Evolutionary conservation across 2,329 filamentous ascomycete species (phyloP), one percentile per base, ranked within the genome.

Genomic region (Colletotrichum sp.): DNA sequence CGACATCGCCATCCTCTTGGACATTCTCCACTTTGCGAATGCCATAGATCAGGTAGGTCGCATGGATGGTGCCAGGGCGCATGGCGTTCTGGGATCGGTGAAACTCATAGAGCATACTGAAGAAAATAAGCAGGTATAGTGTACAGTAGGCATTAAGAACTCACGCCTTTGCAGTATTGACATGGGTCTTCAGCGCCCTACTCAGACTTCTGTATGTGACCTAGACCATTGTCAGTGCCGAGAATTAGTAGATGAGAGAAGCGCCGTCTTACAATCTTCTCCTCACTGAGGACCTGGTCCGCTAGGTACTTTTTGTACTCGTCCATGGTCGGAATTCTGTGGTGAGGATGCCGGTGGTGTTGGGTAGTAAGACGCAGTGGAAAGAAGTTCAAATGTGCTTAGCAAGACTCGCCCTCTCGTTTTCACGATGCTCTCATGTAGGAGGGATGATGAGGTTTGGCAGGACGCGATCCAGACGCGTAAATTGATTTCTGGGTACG

Each of bases 1-100:
- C 91, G 71, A 95, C 90, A 66, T 94, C 93, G n/a, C 86, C 90
- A 78, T 93, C 88, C 43, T 87, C 84, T 29, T 83, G 79, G 2
- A 75, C 77, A 16, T 83, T 82, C 21, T 81, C 80, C 8, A 79
- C 79, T 67, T 83, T 87, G 79, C 90, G 93, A 27, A 86, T 90
- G 51, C 96, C 97, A 65, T 92, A 93, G 59, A 99, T 81, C 63
- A 98, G 86, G 83, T 98, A 99, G n/a, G 95, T 98, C 58, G 96
- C 97, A 84, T 97, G 91, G n/a, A 98, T 87, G 31, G 91, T 93
- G 27, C 91, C 90, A 0, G 93, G 88, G 74, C 92, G 93, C 82
- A 93, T 94, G 69, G 86, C 88, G 82, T 95, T 98, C 81, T 98
- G 94, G 70, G 88, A 90, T 75, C 89, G 88, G 82, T 98, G 91